phyloP scores from a whole-genome alignment of 192 early-diverging fungal genomes.

The Entomortierella parvispora region DNA sequence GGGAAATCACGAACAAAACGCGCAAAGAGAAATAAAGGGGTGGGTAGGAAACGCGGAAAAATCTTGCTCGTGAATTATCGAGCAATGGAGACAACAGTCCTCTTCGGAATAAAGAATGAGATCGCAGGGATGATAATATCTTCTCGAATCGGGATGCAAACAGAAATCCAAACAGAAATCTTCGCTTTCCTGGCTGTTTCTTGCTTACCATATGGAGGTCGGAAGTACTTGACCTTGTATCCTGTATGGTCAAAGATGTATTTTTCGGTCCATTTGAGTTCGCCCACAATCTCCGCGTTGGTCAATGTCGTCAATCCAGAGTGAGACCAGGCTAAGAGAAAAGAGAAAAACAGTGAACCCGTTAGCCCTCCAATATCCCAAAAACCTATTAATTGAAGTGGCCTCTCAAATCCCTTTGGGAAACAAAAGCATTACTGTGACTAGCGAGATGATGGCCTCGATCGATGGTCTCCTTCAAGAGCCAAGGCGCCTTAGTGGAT shows the following conservation, averaged over 20 bases:
- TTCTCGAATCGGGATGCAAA: background rate
- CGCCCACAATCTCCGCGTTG: conserved; percentile 74
- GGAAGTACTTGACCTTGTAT: conserved; percentile 57
- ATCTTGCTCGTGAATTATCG: background rate
- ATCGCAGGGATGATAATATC: background rate
- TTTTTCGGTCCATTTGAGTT: conserved; percentile 72
- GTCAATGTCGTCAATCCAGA: conserved; percentile 67
- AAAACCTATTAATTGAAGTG: too few species aligned
- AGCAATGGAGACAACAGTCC: conserved; percentile 4
- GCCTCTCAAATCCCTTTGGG: too few species aligned
- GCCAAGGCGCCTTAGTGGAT: conserved; percentile 38
- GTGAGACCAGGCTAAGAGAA: conserved; percentile 63
- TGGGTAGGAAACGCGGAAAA: background rate
- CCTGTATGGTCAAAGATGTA: conserved; percentile 62
- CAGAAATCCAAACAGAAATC: background rate
- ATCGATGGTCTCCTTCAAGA: conserved; percentile 39
- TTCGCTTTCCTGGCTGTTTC: too few species aligned
- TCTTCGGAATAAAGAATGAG: conserved; percentile 26
- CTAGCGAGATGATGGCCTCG: conserved; percentile 42
- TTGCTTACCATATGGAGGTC: conserved; percentile 51
- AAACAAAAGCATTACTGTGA: conserved; percentile 23
- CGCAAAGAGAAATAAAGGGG: background rate
- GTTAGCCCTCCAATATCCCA: too few species aligned
- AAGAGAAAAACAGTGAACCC: too few species aligned
- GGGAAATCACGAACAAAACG: background rate